Percentiles rank a stretch among this genome's conserved stretches.
Evolutionary conservation across 2,329 filamentous ascomycete species (phyloP).

Genomic region (Colletotrichum aenigma): DNA sequence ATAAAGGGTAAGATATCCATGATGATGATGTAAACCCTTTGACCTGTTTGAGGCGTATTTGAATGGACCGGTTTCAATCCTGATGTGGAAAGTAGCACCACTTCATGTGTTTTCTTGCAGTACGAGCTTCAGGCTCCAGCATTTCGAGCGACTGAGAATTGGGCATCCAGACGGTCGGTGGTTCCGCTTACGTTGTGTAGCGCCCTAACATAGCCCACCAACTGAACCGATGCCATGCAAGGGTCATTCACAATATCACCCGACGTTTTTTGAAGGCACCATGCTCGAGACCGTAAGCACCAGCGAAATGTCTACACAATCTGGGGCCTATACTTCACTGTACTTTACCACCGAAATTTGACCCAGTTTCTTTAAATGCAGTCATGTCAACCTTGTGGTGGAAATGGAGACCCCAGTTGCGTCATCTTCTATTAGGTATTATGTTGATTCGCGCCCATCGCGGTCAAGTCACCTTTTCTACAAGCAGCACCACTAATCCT

Average conservation of each 20-base stretch:
- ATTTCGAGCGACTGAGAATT: not conserved
- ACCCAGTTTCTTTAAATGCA: not conserved
- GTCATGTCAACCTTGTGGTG: not conserved
- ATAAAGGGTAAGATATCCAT: not conserved
- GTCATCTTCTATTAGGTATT: not conserved
- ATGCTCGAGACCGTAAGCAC: not conserved
- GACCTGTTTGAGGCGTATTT: accelerated
- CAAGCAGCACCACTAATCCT: not conserved
- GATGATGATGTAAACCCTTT: not conserved
- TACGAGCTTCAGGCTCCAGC: not conserved
- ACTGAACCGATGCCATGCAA: not conserved
- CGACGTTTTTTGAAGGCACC: not conserved
- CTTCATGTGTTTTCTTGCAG: accelerated
- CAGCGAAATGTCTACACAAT: not conserved
- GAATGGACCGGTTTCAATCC: accelerated
- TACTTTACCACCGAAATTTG: accelerated
- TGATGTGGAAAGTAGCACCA: not conserved
- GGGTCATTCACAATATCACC: not conserved
- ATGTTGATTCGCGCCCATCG: not conserved
- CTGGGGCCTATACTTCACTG: not conserved
- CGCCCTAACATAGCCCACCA: not conserved
- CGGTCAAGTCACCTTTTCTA: not conserved
- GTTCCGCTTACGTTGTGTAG: not conserved
- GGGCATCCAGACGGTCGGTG: not conserved
- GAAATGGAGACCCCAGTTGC: not conserved